phyloP scores from a whole-genome alignment of 768 basidiomycete species.

The Serendipita sp. region DNA sequence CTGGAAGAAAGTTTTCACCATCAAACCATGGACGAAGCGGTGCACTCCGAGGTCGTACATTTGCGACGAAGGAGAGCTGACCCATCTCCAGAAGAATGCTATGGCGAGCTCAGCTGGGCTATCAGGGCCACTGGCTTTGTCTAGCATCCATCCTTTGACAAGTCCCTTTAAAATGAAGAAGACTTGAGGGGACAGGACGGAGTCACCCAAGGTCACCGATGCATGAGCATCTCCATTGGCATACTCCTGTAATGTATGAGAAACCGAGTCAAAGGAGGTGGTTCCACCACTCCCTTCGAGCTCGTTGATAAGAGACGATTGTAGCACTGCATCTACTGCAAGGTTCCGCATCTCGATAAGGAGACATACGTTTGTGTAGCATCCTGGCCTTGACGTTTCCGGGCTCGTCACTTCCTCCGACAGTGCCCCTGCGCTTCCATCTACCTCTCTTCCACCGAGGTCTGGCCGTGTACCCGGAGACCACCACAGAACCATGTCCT shows the following conservation, averaged over 20 bases:
- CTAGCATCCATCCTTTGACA: slow-evolving; percentile 82
- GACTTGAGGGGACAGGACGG: slow-evolving; percentile 70
- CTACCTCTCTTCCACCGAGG: slow-evolving; percentile 84
- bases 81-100: slow-evolving; percentile 97
- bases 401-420: slow-evolving; percentile 67
- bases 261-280: slow-evolving; percentile 85
- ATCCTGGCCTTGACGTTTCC: slow-evolving; percentile 71
- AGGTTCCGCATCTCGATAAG: slow-evolving; percentile 82
- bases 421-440: slow-evolving; percentile 34
- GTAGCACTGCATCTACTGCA: slow-evolving; percentile 84
- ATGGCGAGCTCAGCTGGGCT: slow-evolving; percentile 48
- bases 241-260: slow-evolving; percentile 83
- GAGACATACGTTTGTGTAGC: slow-evolving; percentile 84
- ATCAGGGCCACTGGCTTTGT: slow-evolving; percentile 40
- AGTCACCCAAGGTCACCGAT: slow-evolving; percentile 74
- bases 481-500: slow-evolving; percentile 96
- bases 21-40: slow-evolving; percentile 83
- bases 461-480: slow-evolving; percentile 78
- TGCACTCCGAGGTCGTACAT: slow-evolving; percentile 90
- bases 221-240: slow-evolving; percentile 47
- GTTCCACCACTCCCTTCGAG: slow-evolving; percentile 89
- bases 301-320: slow-evolving; percentile 91
- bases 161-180: slow-evolving; percentile 74
- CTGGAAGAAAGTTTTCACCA: slow-evolving; percentile 97
- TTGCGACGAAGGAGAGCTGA: slow-evolving; percentile 66